These are phyloP conservation scores for Termitomyces sp. DNA, from an alignment of 768 basidiomycete genomes.

Conservation along the genomic window DNA sequence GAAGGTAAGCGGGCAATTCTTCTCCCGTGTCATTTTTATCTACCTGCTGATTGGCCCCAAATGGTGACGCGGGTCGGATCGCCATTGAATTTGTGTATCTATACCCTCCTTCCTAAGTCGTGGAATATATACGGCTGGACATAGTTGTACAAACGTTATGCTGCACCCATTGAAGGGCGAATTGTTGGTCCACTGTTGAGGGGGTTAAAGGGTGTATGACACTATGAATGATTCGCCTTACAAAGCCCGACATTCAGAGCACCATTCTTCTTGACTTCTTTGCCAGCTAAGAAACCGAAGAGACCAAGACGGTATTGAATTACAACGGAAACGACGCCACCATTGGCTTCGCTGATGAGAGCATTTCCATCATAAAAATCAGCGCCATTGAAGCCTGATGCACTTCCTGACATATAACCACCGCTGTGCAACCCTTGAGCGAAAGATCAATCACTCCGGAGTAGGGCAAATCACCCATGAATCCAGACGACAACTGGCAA, in stretches of 20 bases:
- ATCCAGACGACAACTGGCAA: constrained; percentile 41
- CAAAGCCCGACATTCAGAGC: constrained; percentile 43
- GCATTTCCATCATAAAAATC: constrained; percentile 21
- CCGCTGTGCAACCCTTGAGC: constrained; percentile 15
- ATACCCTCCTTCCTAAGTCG: constrained; percentile 8
- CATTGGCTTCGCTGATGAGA: constrained; percentile 27
- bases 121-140: background rate
- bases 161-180: constrained; percentile 41
- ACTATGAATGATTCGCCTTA: constrained; percentile 17
- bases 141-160: constrained; percentile 25
- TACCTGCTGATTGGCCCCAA: constrained; percentile 50
- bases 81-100: constrained; percentile 52
- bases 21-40: background rate
- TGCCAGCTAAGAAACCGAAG: constrained; percentile 44
- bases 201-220: constrained; percentile 9
- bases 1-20: background rate
- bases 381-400: constrained; percentile 21
- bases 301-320: constrained; percentile 41
- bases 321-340: constrained; percentile 30
- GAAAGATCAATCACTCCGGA: background rate
- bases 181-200: constrained; percentile 36
- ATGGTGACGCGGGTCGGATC: constrained; percentile 49
- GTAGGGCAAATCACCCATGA: constrained; percentile 27
- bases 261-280: constrained; percentile 35
- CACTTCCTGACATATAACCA: constrained; percentile 28